Evolutionary conservation across 768 basidiomycete genomes (phyloP), one percentile per base, ranked within the genome.

Genomic region (Tephrocybe rancida): DNA sequence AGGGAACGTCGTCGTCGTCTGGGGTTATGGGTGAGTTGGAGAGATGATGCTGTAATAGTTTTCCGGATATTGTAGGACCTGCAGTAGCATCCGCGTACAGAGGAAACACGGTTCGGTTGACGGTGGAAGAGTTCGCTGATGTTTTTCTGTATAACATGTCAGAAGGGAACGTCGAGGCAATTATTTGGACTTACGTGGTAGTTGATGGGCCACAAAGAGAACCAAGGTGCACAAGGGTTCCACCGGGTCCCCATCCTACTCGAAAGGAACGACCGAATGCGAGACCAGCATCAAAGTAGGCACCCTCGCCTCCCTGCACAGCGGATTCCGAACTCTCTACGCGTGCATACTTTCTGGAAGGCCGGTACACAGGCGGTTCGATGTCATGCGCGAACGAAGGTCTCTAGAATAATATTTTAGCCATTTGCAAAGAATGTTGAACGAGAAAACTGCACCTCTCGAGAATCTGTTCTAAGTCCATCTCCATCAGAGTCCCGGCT

Each of bases 171-270:
- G 8, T 34, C 19, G 8, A 24, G 13, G 7, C 19, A 38, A n/a
- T 10, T 34, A 26, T 25, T 16, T 19, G 19, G 8, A 78, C 87
- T 65, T 64, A 90, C 90, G 71, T 58, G 44, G 74, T 70, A 47
- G 76, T 72, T 3, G 64, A 71, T 22, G 87, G 85, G 6, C 76
- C 72, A 70, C 90, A 87, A 57, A 96, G 71, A 44, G 76, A 76
- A n/a, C 92, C 95, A 10, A 88, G 67, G 68, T 92, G 88, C 10
- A 86, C 86, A 6, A 98, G 65, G 34, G 75, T 77, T 0, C 93
- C 93, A 32, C 82, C 80, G 1, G 90, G 87, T 18, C 95, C 92
- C 93, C 95, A 98, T 3, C 92, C 86, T 2, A 89, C 92, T 52
- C 94, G 81, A 69, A 94, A 97, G 11, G 90, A 92, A 16, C 93